Conservation (phyloP, 352 stramenopile species). For the Phytophthora sansomeana region DNA sequence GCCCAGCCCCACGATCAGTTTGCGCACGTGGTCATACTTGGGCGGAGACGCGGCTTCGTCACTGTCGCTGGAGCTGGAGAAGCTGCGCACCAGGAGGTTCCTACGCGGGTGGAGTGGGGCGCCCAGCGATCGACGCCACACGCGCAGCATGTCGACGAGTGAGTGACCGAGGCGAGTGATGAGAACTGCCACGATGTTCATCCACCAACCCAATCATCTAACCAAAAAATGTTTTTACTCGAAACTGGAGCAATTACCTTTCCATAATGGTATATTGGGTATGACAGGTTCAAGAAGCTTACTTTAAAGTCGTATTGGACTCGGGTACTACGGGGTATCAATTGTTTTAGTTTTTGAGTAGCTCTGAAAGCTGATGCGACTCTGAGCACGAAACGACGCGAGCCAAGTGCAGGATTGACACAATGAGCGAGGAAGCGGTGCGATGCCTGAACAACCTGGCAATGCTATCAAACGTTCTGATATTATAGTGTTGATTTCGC, state of each 20-base stretch:
- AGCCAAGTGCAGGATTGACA: background rate
- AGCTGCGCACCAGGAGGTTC: constrained; percentile 14
- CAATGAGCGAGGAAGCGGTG: constrained; percentile 67
- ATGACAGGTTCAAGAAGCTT: too few relatives aligned
- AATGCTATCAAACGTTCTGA: background rate
- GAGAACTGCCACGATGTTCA: background rate
- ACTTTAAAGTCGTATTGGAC: too few relatives aligned
- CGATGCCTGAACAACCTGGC: background rate
- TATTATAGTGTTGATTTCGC: background rate
- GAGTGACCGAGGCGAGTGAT: background rate
- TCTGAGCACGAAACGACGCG: constrained; percentile 29
- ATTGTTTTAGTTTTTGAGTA: background rate
- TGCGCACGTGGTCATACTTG: constrained; percentile 79
- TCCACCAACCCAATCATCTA: too few relatives aligned
- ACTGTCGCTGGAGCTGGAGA: constrained; percentile 14
- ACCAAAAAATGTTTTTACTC: too few relatives aligned
- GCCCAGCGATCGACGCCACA: constrained; percentile 12
- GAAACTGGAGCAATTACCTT: background rate
- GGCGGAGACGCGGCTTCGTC: constrained; percentile 14
- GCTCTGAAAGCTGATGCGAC: background rate
- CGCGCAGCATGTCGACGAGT: constrained; percentile 20
- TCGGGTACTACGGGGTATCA: background rate
- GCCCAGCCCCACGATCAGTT: constrained; percentile 85
- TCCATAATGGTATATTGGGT: too few relatives aligned
- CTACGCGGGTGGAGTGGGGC: constrained; percentile 6